phyloP scores from a whole-genome alignment of 176 grass and related monocot species.

The Zoysia japonica region DNA sequence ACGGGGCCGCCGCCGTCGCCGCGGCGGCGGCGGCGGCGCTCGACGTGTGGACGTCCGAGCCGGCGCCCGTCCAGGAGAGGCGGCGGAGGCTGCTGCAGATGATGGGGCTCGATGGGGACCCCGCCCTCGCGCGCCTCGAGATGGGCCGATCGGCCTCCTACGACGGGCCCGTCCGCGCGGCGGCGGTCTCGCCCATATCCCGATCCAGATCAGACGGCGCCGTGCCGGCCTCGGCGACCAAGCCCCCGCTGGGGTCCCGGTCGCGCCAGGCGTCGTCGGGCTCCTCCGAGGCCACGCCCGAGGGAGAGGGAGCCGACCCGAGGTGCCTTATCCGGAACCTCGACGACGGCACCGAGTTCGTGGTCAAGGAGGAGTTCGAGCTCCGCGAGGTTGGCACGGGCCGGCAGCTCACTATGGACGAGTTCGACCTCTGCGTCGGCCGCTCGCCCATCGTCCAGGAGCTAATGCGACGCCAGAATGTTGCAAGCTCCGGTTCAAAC shows the following conservation, averaged over 20 bases:
- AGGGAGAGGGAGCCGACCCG: slow-evolving; percentile 47
- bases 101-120: slow-evolving; percentile 62
- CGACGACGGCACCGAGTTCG: slow-evolving; percentile 82
- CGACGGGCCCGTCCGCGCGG: slow-evolving; percentile 25
- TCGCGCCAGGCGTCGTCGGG: slow-evolving; percentile 51
- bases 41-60: slow-evolving; percentile 72
- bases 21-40: slow-evolving; percentile 27
- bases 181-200: slow-evolving; percentile 38
- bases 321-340: slow-evolving; percentile 90
- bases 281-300: slow-evolving; percentile 55
- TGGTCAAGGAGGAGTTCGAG: slow-evolving; percentile 62
- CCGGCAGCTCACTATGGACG: slow-evolving; percentile 81
- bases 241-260: slow-evolving; percentile 53
- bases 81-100: slow-evolving; percentile 66
- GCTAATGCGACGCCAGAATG: slow-evolving; percentile 81
- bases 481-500: slow-evolving; percentile 24
- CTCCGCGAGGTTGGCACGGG: slow-evolving; percentile 81
- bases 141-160: slow-evolving; percentile 65
- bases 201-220: slow-evolving; percentile 86
- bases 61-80: slow-evolving; percentile 76
- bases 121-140: slow-evolving; percentile 43
- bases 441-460: slow-evolving; percentile 93
- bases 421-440: slow-evolving; percentile 91
- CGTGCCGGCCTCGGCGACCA: slow-evolving; percentile 39
- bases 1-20: neutral